phyloP scores from a whole-genome alignment of 345 rosid genomes.

The Dipteronia sinensis region DNA sequence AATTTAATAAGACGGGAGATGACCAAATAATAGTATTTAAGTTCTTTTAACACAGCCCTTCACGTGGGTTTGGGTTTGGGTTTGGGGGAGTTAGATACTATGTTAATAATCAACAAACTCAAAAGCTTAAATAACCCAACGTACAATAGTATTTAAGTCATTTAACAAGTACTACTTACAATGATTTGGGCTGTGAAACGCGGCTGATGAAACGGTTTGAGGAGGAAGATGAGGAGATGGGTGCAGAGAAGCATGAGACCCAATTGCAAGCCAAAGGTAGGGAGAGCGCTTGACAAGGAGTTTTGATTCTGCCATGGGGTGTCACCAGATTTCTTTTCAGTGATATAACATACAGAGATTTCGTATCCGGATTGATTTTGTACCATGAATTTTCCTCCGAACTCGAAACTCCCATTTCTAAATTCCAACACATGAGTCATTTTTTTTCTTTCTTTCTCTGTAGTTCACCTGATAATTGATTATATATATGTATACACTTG shows the following conservation, averaged over 20 bases:
- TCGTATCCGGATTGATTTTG: background rate
- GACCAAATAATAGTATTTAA: too few relatives aligned
- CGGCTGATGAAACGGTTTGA: conserved; percentile 34
- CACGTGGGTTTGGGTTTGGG: too few relatives aligned
- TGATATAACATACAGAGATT: conserved; percentile 1
- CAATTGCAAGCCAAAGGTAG: conserved; percentile 29
- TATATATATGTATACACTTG: background rate
- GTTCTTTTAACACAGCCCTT: too few relatives aligned
- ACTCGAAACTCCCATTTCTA: background rate
- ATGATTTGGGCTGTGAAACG: conserved; percentile 32
- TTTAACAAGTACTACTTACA: conserved; percentile 20
- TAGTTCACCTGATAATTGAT: too few relatives aligned
- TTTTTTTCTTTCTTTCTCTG: too few relatives aligned
- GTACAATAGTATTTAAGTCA: too few relatives aligned
- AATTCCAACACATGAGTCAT: background rate
- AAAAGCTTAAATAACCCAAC: too few relatives aligned
- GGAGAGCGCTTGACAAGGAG: conserved; percentile 23
- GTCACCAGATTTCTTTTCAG: background rate
- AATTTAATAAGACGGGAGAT: too few relatives aligned
- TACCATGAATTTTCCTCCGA: background rate
- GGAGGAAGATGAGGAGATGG: conserved; percentile 24
- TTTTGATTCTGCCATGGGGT: conserved; percentile 24
- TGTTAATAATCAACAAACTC: too few relatives aligned
- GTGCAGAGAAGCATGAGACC: conserved; percentile 14
- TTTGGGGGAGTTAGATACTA: too few relatives aligned